phyloP scores from a whole-genome alignment of 2,329 filamentous ascomycete species.

The Hypoxylon sp. region DNA sequence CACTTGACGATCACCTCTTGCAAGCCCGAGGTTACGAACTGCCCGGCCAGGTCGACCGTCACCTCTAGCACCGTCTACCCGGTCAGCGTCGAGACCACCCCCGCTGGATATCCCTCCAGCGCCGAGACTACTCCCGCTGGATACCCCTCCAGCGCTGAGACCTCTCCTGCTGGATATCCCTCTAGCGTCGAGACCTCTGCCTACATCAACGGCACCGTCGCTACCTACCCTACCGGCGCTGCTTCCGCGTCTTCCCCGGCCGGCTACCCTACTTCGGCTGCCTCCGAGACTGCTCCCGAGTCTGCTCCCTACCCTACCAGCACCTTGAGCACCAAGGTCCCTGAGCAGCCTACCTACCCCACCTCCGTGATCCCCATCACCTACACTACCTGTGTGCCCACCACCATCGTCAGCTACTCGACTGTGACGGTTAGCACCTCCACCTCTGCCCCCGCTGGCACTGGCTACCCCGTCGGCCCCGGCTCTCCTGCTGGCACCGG shows the following conservation, averaged over 20 bases:
- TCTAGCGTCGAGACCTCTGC: slow-evolving; percentile 40
- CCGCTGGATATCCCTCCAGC: slow-evolving; percentile 50
- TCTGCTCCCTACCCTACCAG: slow-evolving; percentile 43
- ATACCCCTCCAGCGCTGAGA: slow-evolving; percentile 39
- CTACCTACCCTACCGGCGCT: slow-evolving; percentile 40
- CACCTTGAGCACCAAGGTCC: slow-evolving; percentile 34
- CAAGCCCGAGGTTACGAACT: slow-evolving; percentile 71
- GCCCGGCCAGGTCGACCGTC: slow-evolving; percentile 60
- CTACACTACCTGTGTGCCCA: slow-evolving; percentile 59
- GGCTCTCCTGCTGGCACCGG: slow-evolving; percentile 44
- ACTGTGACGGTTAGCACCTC: slow-evolving; percentile 40
- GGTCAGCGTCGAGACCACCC: slow-evolving; percentile 46
- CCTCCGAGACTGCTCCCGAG: slow-evolving; percentile 24
- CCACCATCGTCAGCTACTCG: slow-evolving; percentile 47
- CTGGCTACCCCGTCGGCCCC: slow-evolving; percentile 35
- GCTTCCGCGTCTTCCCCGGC: slow-evolving; percentile 31
- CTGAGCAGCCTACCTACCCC: slow-evolving; percentile 57
- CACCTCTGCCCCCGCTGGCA: slow-evolving; percentile 42
- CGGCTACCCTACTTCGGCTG: slow-evolving; percentile 48
- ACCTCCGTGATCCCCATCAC: slow-evolving; percentile 54
- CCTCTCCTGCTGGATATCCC: slow-evolving; percentile 49
- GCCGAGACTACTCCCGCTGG: slow-evolving; percentile 31
- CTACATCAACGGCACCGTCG: too few species aligned
- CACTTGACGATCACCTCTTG: slow-evolving; percentile 72
- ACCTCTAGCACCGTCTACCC: slow-evolving; percentile 59